A percentile compares a stretch with the other conserved stretches of the same genome.
Conservation (phyloP, 495 filamentous ascomycete species). For the Trichoderma virens region DNA sequence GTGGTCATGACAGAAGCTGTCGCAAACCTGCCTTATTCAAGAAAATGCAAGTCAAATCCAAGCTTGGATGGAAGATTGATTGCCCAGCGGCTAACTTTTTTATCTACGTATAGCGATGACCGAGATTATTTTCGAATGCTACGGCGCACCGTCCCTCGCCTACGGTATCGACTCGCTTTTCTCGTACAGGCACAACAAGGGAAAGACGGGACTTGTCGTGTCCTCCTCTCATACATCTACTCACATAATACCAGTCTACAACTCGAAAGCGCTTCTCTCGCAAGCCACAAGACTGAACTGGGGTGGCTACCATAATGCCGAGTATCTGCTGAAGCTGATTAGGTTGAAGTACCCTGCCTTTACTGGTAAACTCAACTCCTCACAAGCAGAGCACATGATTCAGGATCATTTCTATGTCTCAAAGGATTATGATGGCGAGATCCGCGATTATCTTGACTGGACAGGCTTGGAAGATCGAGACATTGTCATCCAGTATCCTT, state of each 20-base stretch:
- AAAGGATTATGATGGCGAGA: conserved; percentile 68
- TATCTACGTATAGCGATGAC: conserved; percentile 66
- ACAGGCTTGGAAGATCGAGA: conserved; percentile 83
- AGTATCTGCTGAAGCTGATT: conserved; percentile 84
- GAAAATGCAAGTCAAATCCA: conserved; percentile 57
- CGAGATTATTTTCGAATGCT: conserved; percentile 93
- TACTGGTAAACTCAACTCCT: conserved; percentile 71
- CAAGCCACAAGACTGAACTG: conserved; percentile 88
- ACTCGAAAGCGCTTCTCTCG: conserved; percentile 71
- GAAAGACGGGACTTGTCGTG: conserved; percentile 79
- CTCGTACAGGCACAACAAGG: conserved; percentile 85
- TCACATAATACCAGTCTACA: conserved; percentile 88
- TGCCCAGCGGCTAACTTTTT: neutral
- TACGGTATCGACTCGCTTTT: conserved; percentile 96
- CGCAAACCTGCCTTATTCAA: conserved; percentile 77
- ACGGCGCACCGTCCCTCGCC: conserved; percentile 75
- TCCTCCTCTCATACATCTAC: conserved; percentile 90
- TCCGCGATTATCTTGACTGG: conserved; percentile 72
- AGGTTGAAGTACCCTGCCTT: conserved; percentile 84
- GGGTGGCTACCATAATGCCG: conserved; percentile 82
- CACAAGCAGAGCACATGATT: conserved; percentile 79
- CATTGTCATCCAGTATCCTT: conserved; percentile 84
- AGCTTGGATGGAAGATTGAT: too few relatives aligned
- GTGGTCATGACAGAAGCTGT: conserved; percentile 95
- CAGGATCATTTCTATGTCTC: conserved; percentile 88